Evolutionary conservation across 2,329 filamentous ascomycete species (phyloP).

Genomic region (Fusarium sp.): DNA sequence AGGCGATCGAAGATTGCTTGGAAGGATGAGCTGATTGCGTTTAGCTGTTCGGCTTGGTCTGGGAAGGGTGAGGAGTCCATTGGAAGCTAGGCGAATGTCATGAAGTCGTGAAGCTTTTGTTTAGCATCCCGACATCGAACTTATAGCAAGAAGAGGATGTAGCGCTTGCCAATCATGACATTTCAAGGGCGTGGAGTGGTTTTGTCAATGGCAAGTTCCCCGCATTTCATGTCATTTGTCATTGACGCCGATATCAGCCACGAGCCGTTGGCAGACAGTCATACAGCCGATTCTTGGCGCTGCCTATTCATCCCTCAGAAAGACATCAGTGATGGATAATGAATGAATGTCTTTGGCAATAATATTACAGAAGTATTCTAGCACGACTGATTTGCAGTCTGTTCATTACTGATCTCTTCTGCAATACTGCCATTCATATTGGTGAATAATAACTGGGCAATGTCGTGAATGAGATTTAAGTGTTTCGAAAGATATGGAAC

Average conservation of each 20-base stretch:
- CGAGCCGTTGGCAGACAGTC: background rate
- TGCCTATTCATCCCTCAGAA: too few species aligned
- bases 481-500: background rate
- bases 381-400: background rate
- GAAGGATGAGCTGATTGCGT: constrained; percentile 3
- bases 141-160: rapidly evolving
- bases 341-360: too few species aligned
- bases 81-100: rapidly evolving
- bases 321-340: too few species aligned
- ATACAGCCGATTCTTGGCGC: background rate
- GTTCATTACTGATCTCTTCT: background rate
- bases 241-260: background rate
- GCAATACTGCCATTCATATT: background rate
- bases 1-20: constrained; percentile 10
- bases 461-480: background rate
- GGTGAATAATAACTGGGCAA: background rate
- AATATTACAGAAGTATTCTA: background rate
- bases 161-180: background rate
- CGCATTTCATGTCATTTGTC: constrained; percentile 4
- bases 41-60: background rate
- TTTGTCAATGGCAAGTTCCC: background rate
- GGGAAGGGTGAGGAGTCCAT: background rate
- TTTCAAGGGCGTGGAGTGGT: background rate
- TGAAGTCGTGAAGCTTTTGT: rapidly evolving
- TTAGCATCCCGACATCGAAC: too few species aligned